phyloP scores from a whole-genome alignment of 768 basidiomycete genomes.

The Leccinum boreale region DNA sequence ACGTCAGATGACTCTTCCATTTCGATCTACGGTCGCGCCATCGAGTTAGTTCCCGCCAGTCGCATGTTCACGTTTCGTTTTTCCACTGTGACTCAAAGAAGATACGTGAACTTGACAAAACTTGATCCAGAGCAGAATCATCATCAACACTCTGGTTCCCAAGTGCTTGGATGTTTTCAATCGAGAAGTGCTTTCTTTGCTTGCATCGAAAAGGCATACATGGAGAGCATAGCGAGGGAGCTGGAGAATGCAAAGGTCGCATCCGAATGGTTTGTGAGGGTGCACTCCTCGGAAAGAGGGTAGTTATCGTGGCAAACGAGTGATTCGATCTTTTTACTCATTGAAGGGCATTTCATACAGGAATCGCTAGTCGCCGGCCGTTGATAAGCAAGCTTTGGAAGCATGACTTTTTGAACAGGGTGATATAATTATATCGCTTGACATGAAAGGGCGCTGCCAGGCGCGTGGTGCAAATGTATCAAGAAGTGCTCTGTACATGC shows the following conservation, averaged over 20 bases:
- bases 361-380: no score
- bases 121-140: conserved; percentile 17
- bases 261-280: neutral
- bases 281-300: neutral
- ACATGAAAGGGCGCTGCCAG: neutral
- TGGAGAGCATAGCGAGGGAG: conserved; percentile 41
- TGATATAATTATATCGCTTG: no score
- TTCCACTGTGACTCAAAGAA: neutral
- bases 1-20: neutral
- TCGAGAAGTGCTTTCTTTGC: conserved; percentile 31
- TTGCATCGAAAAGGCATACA: conserved; percentile 42
- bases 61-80: neutral
- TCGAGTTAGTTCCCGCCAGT: neutral
- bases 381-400: no score
- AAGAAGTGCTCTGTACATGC: neutral
- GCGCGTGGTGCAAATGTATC: neutral
- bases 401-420: no score
- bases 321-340: neutral
- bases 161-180: conserved; percentile 42
- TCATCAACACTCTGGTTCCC: conserved; percentile 18
- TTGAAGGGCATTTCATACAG: neutral
- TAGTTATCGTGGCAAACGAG: neutral
- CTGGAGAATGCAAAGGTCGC: conserved; percentile 23
- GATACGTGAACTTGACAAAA: conserved; percentile 26
- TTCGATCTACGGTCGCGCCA: neutral